Percentiles rank a stretch among this genome's conserved stretches.
phyloP scores from a whole-genome alignment of 768 basidiomycete species.

The Nidularia sp. region DNA sequence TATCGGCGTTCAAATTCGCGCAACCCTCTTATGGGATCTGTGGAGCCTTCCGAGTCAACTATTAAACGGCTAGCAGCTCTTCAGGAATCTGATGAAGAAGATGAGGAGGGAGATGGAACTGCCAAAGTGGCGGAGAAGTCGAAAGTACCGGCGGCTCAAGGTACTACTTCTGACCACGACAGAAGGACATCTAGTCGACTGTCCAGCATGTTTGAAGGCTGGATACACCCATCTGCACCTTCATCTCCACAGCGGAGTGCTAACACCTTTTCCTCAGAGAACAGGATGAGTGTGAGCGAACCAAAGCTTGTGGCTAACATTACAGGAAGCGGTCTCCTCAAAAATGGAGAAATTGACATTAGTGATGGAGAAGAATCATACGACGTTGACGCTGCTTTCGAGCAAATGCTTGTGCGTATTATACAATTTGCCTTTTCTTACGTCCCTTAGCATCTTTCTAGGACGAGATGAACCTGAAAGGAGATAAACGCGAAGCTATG shows the following conservation, averaged over 20 bases:
- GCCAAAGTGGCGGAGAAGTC: conserved; percentile 33
- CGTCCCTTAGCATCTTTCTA: conserved; percentile 17
- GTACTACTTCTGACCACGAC: conserved; percentile 12
- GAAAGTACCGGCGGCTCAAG: not conserved
- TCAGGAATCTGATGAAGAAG: conserved; percentile 41
- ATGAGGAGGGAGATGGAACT: conserved; percentile 53
- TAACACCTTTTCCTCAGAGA: conserved; percentile 25
- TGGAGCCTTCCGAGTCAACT: conserved; percentile 47
- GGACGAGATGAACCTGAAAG: conserved; percentile 74
- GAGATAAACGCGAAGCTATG: conserved; percentile 63
- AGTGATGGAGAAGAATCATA: conserved; percentile 25
- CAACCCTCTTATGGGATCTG: conserved; percentile 24
- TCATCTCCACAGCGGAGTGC: conserved; percentile 28
- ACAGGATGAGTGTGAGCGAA: conserved; percentile 68
- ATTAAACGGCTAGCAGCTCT: conserved; percentile 44
- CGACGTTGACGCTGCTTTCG: conserved; percentile 51
- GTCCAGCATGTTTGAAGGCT: conserved; percentile 64
- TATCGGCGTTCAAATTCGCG: conserved; percentile 67
- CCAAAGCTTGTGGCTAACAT: conserved; percentile 52
- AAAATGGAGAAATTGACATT: conserved; percentile 12
- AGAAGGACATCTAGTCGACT: conserved; percentile 51
- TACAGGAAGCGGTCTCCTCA: conserved; percentile 23
- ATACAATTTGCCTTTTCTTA: not conserved
- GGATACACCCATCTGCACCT: conserved; percentile 48
- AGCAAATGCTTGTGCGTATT: conserved; percentile 61